Evolutionary conservation across 2,329 filamentous ascomycete genomes (phyloP).

Genomic region (Colletotrichum cordylinicola): DNA sequence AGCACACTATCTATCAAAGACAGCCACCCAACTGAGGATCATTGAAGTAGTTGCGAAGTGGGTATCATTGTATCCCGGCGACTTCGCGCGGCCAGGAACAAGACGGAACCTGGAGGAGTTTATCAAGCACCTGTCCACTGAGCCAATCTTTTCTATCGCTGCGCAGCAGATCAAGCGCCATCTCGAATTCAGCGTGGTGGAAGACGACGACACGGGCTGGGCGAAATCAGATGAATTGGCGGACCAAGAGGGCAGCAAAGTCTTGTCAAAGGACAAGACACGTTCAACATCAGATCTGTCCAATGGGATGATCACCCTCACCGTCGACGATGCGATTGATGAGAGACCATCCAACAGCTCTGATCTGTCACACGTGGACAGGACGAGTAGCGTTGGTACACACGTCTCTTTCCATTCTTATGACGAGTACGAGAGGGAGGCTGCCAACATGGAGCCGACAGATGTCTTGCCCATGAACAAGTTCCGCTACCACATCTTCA

Average conservation of each 20-base stretch:
- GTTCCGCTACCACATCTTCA: conserved; percentile 86
- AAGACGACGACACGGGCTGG: conserved; percentile 95
- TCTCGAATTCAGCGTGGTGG: conserved; percentile 72
- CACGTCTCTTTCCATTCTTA: conserved; percentile 68
- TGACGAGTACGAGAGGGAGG: conserved; percentile 83
- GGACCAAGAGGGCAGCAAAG: conserved; percentile 38
- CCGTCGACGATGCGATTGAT: conserved; percentile 51
- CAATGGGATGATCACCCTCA: conserved; percentile 53
- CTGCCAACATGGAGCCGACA: conserved; percentile 72
- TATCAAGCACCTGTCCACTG: conserved; percentile 73
- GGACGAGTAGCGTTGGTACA: conserved; percentile 42
- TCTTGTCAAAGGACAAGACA: conserved; percentile 33
- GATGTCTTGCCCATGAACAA: conserved; percentile 78
- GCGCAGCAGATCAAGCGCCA: conserved; percentile 85
- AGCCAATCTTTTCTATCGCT: conserved; percentile 83
- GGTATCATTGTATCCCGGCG: conserved; percentile 88
- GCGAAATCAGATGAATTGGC: conserved; percentile 74
- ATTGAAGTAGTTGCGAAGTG: conserved; percentile 87
- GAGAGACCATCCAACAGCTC: conserved; percentile 53
- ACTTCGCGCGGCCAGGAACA: conserved; percentile 83
- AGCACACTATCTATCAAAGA: conserved; percentile 76
- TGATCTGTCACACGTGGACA: conserved; percentile 44
- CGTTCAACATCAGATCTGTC: conserved; percentile 38
- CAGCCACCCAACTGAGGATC: conserved; percentile 81
- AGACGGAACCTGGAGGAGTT: conserved; percentile 77